Evolutionary conservation across 2,329 filamentous ascomycete species (phyloP), one percentile per base, ranked within the genome.

Genomic region (Ophiosphaerella herpotricha): DNA sequence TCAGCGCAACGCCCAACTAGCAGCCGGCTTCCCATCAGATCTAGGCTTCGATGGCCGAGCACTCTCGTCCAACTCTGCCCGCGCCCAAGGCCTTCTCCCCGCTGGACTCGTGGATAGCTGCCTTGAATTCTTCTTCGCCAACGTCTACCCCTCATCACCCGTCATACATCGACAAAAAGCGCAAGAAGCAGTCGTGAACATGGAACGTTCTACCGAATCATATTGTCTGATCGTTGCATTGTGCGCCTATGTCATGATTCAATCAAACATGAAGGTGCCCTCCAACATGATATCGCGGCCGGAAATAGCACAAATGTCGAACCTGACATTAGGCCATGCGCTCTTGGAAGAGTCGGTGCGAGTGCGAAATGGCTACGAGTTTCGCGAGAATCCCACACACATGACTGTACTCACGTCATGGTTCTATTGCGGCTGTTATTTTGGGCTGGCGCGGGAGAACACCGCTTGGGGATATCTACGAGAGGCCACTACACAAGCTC

Each of bases 141-240:
- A 85, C 64, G 78, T 86, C 45, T 86, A 86, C 57, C 82, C 83
- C n/a, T 83, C 83, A 44, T 83, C 85, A 75, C 84, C 84, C 1
- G 77, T 86, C 4, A 69, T 86, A 7, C 80, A 85, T 56, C 75
- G 75, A 34, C 70, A 75, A 52, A 73, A 72, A 44, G 72, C 78
- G 46, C 82, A 83, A 63, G 81, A 84, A 38, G 76, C 76, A 7
- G 74, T 84, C 39, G 75, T 79, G 39, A 75, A 75, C 57, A 81
- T 82, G 64, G 77, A 80, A 72, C 63, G 72, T 54, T 71, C 76
- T 12, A 68, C 82, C 29, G 84, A 85, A 52, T 79, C 84, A 5
- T 81, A 86, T 46, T 85, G 82, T 63, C 77, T 83, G 42, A 70
- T 85, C 5, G 79, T 80, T 1, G 75, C 77, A 11, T 63, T 81